Evolutionary conservation across 2,329 filamentous ascomycete genomes (phyloP).

Genomic region (Diaporthe humulicola): DNA sequence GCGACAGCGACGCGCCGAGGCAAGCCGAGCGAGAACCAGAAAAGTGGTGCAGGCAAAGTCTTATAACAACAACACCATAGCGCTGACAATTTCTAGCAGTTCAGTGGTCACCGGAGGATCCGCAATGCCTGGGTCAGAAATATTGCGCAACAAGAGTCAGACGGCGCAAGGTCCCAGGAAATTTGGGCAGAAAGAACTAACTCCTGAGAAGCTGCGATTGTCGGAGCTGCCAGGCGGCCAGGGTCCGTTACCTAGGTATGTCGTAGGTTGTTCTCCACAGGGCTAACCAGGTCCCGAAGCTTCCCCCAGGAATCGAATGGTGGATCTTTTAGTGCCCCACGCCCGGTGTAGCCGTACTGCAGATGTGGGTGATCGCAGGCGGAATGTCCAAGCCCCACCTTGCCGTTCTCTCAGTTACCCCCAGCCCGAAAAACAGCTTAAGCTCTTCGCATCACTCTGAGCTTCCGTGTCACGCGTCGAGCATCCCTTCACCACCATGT

Average conservation of each 20-base stretch:
- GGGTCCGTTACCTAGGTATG: conserved; percentile 30
- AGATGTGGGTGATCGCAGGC: not conserved
- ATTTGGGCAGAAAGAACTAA: conserved; percentile 17
- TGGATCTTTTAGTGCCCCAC: not conserved
- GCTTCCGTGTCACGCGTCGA: not conserved
- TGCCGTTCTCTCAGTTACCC: not conserved
- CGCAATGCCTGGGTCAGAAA: not conserved
- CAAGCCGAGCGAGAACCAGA: conserved; percentile 14
- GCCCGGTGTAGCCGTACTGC: not conserved
- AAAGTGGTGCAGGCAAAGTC: not conserved
- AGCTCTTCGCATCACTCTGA: not conserved
- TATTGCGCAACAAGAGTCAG: conserved; percentile 14
- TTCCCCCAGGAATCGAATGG: conserved; percentile 4
- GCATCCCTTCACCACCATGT: conserved; percentile 52
- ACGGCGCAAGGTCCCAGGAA: conserved; percentile 1
- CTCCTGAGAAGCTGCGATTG: conserved; percentile 28
- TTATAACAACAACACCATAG: conserved; percentile 17
- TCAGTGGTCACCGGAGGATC: conserved; percentile 15
- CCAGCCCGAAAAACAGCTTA: conserved; percentile 14
- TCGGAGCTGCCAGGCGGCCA: conserved; percentile 16
- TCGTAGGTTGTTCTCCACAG: conserved; percentile 2
- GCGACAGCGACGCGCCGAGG: conserved; percentile 16
- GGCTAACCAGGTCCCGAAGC: conserved; percentile 18
- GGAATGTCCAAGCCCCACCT: conserved; percentile 1
- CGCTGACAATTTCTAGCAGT: not conserved